phyloP scores from a whole-genome alignment of 2,329 filamentous ascomycete species.

The Colletotrichum liriopes region DNA sequence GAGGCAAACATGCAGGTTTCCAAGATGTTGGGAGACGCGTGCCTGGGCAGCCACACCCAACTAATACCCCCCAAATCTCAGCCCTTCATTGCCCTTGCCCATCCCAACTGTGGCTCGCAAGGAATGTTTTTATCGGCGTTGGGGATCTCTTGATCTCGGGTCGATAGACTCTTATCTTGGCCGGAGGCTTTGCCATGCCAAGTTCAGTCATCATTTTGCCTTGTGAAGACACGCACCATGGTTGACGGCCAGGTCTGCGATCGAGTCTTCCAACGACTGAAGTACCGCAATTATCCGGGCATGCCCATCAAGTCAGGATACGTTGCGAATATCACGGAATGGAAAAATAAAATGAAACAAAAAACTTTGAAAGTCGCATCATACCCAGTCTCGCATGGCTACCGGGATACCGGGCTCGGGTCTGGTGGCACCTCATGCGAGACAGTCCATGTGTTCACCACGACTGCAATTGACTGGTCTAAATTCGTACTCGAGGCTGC shows the following conservation, averaged over 20 bases:
- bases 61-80: slow-evolving; percentile 1
- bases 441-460: slow-evolving; percentile 35
- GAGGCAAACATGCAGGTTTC: slow-evolving; percentile 20
- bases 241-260: neutral
- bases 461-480: slow-evolving; percentile 19
- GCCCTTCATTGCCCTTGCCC: slow-evolving; percentile 10
- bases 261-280: neutral
- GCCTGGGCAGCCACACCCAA: neutral
- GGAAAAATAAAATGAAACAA: neutral
- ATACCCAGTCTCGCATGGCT: neutral
- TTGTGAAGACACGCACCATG: neutral
- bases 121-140: neutral
- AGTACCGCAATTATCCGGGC: neutral
- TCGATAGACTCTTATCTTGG: neutral
- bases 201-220: neutral
- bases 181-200: neutral
- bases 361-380: neutral
- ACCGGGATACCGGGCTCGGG: neutral
- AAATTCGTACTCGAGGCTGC: neutral
- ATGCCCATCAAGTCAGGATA: neutral
- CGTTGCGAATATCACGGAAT: too few relatives aligned
- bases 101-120: neutral
- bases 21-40: slow-evolving; percentile 22
- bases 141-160: neutral
- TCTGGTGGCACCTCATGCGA: slow-evolving; percentile 23